A percentile compares a stretch with the other conserved stretches of the same genome.
Conservation (phyloP, 306 rosid species). For the Potentilla sterilis region DNA sequence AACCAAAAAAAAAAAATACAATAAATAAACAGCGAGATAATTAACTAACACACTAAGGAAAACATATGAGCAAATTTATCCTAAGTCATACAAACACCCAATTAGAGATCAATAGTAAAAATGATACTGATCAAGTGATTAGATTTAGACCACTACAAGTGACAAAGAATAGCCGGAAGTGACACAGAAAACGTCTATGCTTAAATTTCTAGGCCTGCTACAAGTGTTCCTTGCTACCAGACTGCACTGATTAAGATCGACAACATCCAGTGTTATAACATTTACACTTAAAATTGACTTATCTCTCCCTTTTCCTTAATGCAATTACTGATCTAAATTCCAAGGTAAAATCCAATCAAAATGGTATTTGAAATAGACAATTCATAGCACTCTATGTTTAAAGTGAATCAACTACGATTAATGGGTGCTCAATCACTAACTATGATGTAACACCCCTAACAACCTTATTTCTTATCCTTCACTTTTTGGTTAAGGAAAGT, state of each 20-base stretch:
- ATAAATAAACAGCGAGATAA: neutral
- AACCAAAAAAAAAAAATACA: neutral
- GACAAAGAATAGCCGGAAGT: neutral
- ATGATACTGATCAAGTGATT: neutral
- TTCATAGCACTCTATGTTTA: neutral
- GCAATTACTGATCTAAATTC: neutral
- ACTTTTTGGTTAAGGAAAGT: neutral
- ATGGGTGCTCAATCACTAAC: neutral
- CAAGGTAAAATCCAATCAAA: neutral
- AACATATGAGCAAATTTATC: no score
- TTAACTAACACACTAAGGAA: neutral
- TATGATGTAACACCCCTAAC: neutral
- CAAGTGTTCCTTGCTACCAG: neutral
- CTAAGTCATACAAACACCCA: no score
- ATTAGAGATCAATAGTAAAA: no score
- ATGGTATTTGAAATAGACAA: neutral
- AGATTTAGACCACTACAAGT: neutral
- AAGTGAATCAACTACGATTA: neutral
- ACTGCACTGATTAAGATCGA: neutral
- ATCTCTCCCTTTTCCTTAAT: neutral
- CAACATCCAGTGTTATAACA: neutral
- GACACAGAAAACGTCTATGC: neutral
- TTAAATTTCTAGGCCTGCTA: neutral
- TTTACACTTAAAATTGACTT: neutral
- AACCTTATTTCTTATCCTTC: constrained; percentile 3